Evolutionary conservation across 1,139 yeast species (phyloP).

Genomic region (Sugiyamaella japonica): DNA sequence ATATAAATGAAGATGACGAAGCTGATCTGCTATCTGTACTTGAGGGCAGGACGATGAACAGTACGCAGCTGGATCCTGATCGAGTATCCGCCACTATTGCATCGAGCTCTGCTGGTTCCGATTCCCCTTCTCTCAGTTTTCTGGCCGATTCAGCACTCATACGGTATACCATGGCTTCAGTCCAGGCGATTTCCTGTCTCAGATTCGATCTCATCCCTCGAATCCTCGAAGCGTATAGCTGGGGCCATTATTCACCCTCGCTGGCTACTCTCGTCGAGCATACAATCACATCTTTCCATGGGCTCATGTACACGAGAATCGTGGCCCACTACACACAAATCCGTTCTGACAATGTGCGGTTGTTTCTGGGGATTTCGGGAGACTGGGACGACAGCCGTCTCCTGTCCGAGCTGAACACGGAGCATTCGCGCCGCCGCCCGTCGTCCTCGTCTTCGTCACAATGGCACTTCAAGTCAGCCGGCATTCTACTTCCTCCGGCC

Average conservation of each 20-base stretch:
- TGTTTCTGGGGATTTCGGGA: slow-evolving; percentile 11
- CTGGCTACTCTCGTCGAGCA: slow-evolving; percentile 11
- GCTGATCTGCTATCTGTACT: not conserved
- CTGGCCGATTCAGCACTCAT: slow-evolving; percentile 8
- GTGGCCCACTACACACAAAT: slow-evolving; percentile 10
- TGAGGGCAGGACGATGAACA: not conserved
- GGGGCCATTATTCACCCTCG: slow-evolving; percentile 2
- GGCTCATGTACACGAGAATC: not conserved
- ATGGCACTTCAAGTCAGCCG: slow-evolving; percentile 1
- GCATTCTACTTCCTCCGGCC: slow-evolving; percentile 15
- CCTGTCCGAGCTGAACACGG: slow-evolving; percentile 8
- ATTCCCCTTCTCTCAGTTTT: not conserved
- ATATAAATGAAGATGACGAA: not conserved
- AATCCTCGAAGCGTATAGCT: slow-evolving; percentile 1
- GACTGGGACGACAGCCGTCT: slow-evolving; percentile 1
- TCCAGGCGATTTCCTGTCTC: slow-evolving; percentile 6
- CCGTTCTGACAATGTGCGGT: slow-evolving; percentile 9
- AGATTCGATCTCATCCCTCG: slow-evolving; percentile 5
- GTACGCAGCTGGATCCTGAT: not conserved
- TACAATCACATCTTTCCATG: slow-evolving; percentile 4
- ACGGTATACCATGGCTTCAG: not conserved
- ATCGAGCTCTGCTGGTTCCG: not conserved
- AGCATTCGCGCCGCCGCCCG: not conserved
- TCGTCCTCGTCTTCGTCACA: not conserved
- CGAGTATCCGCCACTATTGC: not conserved